Evolutionary conservation across 129 eudicot genomes (phyloP), one percentile per base, ranked within the genome.

Genomic region (Silybum marianum): DNA sequence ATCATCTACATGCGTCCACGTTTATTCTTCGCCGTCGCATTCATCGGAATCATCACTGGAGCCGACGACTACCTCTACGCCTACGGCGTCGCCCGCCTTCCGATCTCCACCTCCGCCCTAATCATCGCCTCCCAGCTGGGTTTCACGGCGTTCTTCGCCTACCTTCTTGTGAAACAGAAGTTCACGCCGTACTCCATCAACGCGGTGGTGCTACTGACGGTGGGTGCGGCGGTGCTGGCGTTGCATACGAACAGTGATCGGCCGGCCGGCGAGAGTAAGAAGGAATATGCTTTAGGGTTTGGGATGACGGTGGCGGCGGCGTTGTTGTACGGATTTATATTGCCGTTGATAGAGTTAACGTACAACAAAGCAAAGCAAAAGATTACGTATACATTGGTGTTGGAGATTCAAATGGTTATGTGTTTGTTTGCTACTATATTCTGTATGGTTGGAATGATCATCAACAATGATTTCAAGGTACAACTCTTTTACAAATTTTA

Each of bases 321-420:
- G 42, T 25, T 79, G 46, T 69, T 89, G 80, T 89, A 86, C 21
- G 90, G 90, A 6, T 76, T 89, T n/a, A 46, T 84, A 1, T 28
- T 86, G 75, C 92, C 92, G 24, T 42, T 84, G 81, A 51, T 89
- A 0, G 92, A 91, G 63, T 66, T 88, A 25, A 69, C 77, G 25
- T 91, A 88, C 74, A 76, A 48, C 8, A 84, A 84, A 74, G 87
- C 90, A 0, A 87, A 83, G 28, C 89, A 85, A 40, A 74, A 74
- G 23, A 72, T 91, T 13, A 82, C 89, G 16, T 88, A 84, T 70
- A 81, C 90, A 0, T 51, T 91, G 80, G 92, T 91, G 32, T 25
- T 91, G 89, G 95, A 91, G 79, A 72, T 91, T 71, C 92, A 91
- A 80, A 18, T 83, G 67, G 85, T 91, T 4, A 82, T 88, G 88